These are phyloP conservation scores for Lactarius sp. DNA, from an alignment of 768 basidiomycete species.

Conservation along the genomic window DNA sequence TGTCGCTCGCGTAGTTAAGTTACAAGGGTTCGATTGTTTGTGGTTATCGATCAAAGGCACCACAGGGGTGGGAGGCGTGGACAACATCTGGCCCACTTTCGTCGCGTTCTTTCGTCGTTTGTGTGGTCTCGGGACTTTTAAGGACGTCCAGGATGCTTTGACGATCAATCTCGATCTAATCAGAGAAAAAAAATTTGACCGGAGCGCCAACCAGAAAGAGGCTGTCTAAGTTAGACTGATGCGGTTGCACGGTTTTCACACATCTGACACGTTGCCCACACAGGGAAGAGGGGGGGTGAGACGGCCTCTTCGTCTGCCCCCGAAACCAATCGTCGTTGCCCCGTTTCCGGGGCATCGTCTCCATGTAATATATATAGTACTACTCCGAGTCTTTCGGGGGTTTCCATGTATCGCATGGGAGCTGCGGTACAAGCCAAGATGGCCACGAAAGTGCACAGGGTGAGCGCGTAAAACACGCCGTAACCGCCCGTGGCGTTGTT, in stretches of 20 bases:
- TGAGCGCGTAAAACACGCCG: conserved; percentile 21
- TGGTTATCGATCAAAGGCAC: neutral
- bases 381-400: neutral
- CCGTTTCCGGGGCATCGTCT: conserved; percentile 10
- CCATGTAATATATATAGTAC: neutral
- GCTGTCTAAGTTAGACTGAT: neutral
- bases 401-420: neutral
- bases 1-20: neutral
- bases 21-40: neutral
- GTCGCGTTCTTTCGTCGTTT: neutral
- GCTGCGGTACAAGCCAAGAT: neutral
- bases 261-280: conserved; percentile 2
- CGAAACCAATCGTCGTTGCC: conserved; percentile 1
- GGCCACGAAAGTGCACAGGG: neutral
- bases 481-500: conserved; percentile 41
- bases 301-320: conserved; percentile 11
- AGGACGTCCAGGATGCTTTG: conserved; percentile 1
- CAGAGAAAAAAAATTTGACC: neutral
- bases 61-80: neutral
- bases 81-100: neutral
- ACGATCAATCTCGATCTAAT: conserved; percentile 13
- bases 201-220: neutral
- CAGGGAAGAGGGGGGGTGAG: neutral
- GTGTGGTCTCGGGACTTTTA: conserved; percentile 3
- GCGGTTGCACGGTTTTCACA: neutral